Base-by-base conservation (phyloP, 2,329 filamentous ascomycete species). In the Phaeosphaeriaceae sp. region DNA sequence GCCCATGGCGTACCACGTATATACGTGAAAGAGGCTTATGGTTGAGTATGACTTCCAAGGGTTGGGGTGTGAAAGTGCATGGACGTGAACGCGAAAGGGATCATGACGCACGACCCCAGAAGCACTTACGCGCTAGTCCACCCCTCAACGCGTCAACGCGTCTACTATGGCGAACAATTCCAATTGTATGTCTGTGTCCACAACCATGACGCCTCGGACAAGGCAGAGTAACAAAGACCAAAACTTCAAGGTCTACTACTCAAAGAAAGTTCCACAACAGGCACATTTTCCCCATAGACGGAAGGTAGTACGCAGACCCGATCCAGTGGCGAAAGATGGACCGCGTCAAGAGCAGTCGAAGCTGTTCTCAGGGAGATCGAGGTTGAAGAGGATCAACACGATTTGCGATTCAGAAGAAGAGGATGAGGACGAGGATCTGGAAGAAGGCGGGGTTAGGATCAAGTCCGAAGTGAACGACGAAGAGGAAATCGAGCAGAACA, bases 241-340 rank as follows among this genome's bases (percentile, higher is more conserved):
- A 11, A 56, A 67, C 15, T 69, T 54, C 51, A 75, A 72, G 48
- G 67, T 68, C 32, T 77, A 75, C 56, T 74, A 72, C 21, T 69
- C 72, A 11, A 77, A 72, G 47, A 76, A 70, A 46, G 54, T 68
- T 2, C 69, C 72, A 8, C 64, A 72, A 35, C 74, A 77, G 42
- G 50, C 61, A 8, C 55, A 66, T 43, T 77, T 77, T 26, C 73
- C 75, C 2, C 67, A 70, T 32, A 64, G 59, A 52, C 59, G 60
- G 48, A 77, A 75, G 56, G 67, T 51, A 1, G 73, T 76, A 44
- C 70, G 71, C 19, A 55, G 60, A n/a, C 72, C 60, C 19, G 47
- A 61, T 0, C 54, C 59, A 7, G 26, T 52, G 1, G 49, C 53
- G 43, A 58, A 60, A 32, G 63, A 69, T 63, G 69, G n/a, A 15